Conservation (phyloP, 208 protist genomes). For the Crithidia thermophila region DNA sequence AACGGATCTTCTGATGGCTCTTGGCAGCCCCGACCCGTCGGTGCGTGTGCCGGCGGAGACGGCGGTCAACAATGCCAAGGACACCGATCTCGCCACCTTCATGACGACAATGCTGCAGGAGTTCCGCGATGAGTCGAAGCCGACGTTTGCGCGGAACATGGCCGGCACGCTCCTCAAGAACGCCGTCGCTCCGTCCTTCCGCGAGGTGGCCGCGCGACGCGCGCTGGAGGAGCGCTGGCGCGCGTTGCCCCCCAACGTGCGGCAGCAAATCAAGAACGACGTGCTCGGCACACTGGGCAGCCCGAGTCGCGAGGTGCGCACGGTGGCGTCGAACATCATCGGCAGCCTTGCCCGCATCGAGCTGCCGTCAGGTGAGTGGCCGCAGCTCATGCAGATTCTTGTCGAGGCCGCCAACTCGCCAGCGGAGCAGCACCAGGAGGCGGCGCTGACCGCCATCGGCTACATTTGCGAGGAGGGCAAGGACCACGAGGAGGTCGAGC, state of each 20-base stretch:
- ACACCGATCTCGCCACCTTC: slow-evolving; percentile 81
- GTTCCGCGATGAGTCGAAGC: slow-evolving; percentile 92
- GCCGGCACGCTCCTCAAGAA: slow-evolving; percentile 97
- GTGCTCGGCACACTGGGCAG: slow-evolving; percentile 86
- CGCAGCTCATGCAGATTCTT: slow-evolving; percentile 90
- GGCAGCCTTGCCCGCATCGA: slow-evolving; percentile 96
- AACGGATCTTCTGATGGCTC: slow-evolving; percentile 70
- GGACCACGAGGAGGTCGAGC: slow-evolving; percentile 68
- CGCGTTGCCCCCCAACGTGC: slow-evolving; percentile 49
- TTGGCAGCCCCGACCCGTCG: slow-evolving; percentile 67
- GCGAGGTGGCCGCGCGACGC: slow-evolving; percentile 69
- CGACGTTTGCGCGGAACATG: slow-evolving; percentile 80
- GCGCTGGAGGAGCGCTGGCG: slow-evolving; percentile 75
- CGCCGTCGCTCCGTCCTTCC: slow-evolving; percentile 88
- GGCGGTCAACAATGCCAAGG: slow-evolving; percentile 66
- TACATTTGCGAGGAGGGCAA: slow-evolving; percentile 97
- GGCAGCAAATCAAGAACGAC: slow-evolving; percentile 68
- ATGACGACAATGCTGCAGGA: slow-evolving; percentile 87
- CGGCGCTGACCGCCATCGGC: slow-evolving; percentile 95
- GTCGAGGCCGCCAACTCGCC: slow-evolving; percentile 57
- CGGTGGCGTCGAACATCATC: slow-evolving; percentile 94
- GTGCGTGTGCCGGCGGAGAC: slow-evolving; percentile 80
- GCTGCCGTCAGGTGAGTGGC: slow-evolving; percentile 94
- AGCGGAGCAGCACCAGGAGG: slow-evolving; percentile 85
- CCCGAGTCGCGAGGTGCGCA: slow-evolving; percentile 78